Conservation (phyloP, 108 stramenopile species). For the Chaetoceros muelleri region DNA sequence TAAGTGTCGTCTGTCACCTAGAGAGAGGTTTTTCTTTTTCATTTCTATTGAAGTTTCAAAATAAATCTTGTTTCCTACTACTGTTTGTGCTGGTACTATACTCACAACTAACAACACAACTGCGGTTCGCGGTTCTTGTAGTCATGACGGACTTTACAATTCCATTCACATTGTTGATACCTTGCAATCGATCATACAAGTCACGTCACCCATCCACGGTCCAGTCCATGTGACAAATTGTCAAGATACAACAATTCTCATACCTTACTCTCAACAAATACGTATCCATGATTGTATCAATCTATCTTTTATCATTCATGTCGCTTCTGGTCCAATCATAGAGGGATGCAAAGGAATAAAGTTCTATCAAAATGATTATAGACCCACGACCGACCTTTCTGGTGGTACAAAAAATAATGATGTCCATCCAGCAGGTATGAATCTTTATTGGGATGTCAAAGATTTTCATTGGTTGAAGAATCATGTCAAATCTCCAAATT, state of each 20-base stretch:
- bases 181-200: slow-evolving; percentile 18
- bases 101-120: slow-evolving; percentile 3
- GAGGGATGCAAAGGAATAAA: slow-evolving; percentile 24
- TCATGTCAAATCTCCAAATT: slow-evolving; percentile 27
- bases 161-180: slow-evolving; percentile 27
- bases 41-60: not conserved
- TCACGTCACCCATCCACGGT: slow-evolving; percentile 14
- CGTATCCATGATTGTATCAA: slow-evolving; percentile 27
- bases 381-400: too few relatives aligned
- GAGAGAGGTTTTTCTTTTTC: not conserved
- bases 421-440: slow-evolving; percentile 8
- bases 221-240: slow-evolving; percentile 28
- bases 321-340: slow-evolving; percentile 30
- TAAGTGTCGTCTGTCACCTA: slow-evolving; percentile 7
- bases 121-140: not conserved
- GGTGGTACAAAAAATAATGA: not conserved
- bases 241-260: slow-evolving; percentile 11
- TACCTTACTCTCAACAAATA: slow-evolving; percentile 16
- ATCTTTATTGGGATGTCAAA: slow-evolving; percentile 38
- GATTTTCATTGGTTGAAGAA: slow-evolving; percentile 30
- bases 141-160: slow-evolving; percentile 15
- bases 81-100: too few relatives aligned
- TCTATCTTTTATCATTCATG: slow-evolving; percentile 22
- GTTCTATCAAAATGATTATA: slow-evolving; percentile 24
- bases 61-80: too few relatives aligned